A percentile compares a stretch with the other conserved stretches of the same genome.
Conservation (phyloP, 305 asterid species). For the Fraxinus latifolia region DNA sequence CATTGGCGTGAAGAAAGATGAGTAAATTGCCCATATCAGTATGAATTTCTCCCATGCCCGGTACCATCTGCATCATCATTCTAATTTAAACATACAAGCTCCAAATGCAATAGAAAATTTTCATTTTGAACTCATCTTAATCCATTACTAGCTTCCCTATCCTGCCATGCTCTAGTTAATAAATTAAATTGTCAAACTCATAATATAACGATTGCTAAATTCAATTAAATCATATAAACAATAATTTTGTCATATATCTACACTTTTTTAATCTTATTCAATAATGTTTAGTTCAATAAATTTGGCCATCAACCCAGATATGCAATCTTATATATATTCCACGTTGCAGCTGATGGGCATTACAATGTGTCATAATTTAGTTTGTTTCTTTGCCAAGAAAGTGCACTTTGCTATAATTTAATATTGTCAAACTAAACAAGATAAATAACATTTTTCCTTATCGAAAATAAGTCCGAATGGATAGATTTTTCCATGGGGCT, state of each 20-base stretch:
- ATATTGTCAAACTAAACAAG: not conserved
- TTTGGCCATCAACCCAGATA: not conserved
- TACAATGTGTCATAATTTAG: not conserved
- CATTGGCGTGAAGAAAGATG: conserved; percentile 81
- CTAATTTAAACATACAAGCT: not conserved
- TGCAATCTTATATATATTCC: not conserved
- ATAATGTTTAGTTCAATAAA: not conserved
- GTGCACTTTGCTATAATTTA: not conserved
- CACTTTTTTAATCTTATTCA: not conserved
- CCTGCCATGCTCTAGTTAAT: not conserved
- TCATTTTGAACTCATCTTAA: not conserved
- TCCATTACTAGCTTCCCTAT: not conserved
- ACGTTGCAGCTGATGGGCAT: not conserved
- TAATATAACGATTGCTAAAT: not conserved
- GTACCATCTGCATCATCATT: conserved; percentile 68
- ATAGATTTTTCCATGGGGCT: not conserved
- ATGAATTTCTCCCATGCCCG: conserved; percentile 78
- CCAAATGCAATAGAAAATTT: not conserved
- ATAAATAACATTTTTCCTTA: not conserved
- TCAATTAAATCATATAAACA: not conserved
- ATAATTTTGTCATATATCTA: not conserved
- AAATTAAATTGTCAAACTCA: not conserved
- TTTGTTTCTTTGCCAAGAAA: not conserved
- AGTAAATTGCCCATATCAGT: conserved; percentile 82
- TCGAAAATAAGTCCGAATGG: not conserved